Base-by-base conservation (phyloP, 2,329 filamentous ascomycete genomes). In the Paraphoma sp. region DNA sequence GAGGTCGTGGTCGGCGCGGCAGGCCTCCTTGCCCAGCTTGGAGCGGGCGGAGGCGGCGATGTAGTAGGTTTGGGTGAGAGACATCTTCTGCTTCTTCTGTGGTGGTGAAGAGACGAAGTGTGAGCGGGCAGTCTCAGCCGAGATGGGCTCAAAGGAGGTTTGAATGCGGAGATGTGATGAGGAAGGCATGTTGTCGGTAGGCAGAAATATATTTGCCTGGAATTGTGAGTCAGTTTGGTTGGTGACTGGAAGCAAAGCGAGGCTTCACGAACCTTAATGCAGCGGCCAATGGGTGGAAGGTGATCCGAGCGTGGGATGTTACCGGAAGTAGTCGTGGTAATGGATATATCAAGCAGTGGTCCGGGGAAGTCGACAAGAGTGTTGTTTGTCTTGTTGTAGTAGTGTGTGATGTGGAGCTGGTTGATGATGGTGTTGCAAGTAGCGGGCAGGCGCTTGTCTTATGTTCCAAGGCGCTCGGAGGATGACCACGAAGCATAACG, bases 21-120 rank as follows among this genome's bases (percentile, higher is more conserved):
- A 87, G 82, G 95, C 95, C 83, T 98, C 94, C 64, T 86, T 87
- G 65, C 93, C 93, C 75, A 99, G 93, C 92, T 99, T 99, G 71
- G 89, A 90, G 78, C 95, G 89, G 76, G 95, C 95, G 80, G 93
- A 94, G 85, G 97, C 93, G 77, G 95, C 95, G 72, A 98, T 90
- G 83, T 92, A 97, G 89, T 98, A 99, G 60, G 94, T 98, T 82
- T 97, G 93, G 29, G 94, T 96, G 82, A 98, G 90, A 78, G 91
- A 96, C 95, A 98, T 98, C 82, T 90, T 93, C 80, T 93, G 91
- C 82, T 90, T 82, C 78, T 82, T 82, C 62, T 78, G 75, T 54
- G 80, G 77, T 59, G 78, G 78, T 50, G 76, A 69, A 10, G 74
- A 65, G 72, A 78, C 59, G 69, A 78, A 75, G 76, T 76, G 65